Evolutionary conservation across 495 filamentous ascomycete species (phyloP), one percentile per base, ranked within the genome.

Genomic region (Penicillium macrosclerotiorum): DNA sequence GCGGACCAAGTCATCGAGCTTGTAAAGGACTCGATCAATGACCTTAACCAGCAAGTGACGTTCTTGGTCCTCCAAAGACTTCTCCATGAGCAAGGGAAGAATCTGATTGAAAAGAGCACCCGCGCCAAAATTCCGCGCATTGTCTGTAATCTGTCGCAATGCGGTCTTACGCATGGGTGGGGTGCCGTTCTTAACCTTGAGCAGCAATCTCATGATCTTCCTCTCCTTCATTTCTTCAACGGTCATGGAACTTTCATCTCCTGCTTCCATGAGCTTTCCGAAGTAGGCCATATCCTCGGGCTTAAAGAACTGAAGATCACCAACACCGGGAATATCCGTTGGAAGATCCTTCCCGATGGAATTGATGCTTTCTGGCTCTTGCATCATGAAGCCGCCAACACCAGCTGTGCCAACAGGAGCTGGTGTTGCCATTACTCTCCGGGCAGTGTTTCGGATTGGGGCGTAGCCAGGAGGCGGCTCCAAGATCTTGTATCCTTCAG

Each of bases 161-260:
- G 94, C 94, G 32, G 94, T 97, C 77, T 99, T 99, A 69, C 94
- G 78, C 94, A 97, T 97, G 2, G 94, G 91, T 36, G 94, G 94
- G 23, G 94, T 97, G 47, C 94, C 94, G 64, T 99, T 99, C 80
- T 99, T 99, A 73, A 99, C 92, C 70, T 97, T 99, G 42, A 99
- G 74, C 29, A 99, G 74, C 34, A 99, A 76, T 40, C 94, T 75
- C 92, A 97, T 96, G 61, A 99, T 99, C 69, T 99, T 99, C 33
- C 94, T 78, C 69, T 99, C 91, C 64, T 96, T 97, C 47, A 99
- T 71, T 60, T 97, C 93, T 19, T 99, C 94, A 9, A 97, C 89
- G 30, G 80, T 88, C 73, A 99, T 83, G 26, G 82, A 75, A 52
- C 89, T 90, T 62, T 99, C 94, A 59, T 99, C 89, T n/a, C 83